These are phyloP conservation scores for Ceratocystis cacaofunesta DNA, from an alignment of 2,329 filamentous ascomycete species.

Conservation along the genomic window DNA sequence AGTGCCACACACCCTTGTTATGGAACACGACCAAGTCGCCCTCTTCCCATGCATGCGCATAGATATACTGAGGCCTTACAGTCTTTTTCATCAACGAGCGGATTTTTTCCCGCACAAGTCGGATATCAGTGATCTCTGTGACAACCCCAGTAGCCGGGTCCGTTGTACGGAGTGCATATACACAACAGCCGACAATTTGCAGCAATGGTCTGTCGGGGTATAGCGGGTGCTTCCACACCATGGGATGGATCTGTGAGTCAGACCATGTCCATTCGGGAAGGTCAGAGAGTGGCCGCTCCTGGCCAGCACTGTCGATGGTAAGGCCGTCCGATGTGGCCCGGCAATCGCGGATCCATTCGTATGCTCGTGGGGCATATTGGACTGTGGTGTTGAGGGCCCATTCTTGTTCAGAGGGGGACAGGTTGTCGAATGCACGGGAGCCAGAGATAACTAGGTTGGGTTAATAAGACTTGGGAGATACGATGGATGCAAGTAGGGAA, in stretches of 20 bases:
- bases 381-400: constrained; percentile 15
- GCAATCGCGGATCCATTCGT: constrained; percentile 16
- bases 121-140: constrained; percentile 12
- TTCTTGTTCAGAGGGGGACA: constrained; percentile 12
- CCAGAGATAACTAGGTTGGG: constrained; percentile 11
- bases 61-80: constrained; percentile 22
- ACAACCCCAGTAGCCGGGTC: constrained; percentile 9
- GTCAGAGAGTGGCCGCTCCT: constrained; percentile 5
- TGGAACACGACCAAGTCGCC: constrained; percentile 24
- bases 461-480: background rate
- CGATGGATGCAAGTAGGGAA: too few species aligned
- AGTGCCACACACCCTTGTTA: constrained; percentile 24
- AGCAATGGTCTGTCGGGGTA: constrained; percentile 6
- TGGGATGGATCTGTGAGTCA: constrained; percentile 14
- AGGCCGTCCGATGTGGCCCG: constrained; percentile 12
- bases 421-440: constrained; percentile 14
- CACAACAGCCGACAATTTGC: constrained; percentile 16
- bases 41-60: constrained; percentile 22
- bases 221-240: constrained; percentile 16
- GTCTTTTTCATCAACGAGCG: constrained; percentile 18
- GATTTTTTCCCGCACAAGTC: constrained; percentile 12
- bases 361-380: constrained; percentile 13
- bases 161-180: constrained; percentile 13
- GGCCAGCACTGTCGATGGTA: constrained; percentile 11
- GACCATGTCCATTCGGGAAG: constrained; percentile 13